Base-by-base conservation (phyloP, 441 rosid species). In the Pelargonium citronellum region DNA sequence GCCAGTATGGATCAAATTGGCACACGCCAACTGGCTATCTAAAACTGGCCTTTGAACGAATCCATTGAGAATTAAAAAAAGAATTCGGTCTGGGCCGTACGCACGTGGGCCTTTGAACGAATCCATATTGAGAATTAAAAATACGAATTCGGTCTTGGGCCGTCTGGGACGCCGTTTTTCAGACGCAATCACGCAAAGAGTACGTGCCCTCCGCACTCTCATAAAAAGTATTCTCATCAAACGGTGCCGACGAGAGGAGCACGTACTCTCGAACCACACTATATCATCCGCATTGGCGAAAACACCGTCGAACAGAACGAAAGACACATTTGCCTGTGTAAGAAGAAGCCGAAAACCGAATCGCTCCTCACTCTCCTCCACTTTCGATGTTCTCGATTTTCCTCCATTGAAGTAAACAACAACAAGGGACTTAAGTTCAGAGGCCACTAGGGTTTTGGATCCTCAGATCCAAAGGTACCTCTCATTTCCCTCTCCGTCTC, bases 361-460 rank as follows among this genome's bases (percentile, higher is more conserved):
- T 55, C 62, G 27, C 61, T 55, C 61, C 22, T 22, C 62, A 34
- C 39, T 34, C 39, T 57, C 27, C 30, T 57, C 62, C 62, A 19
- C 62, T 57, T 57, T 57, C 62, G 62, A 57, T 57, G 62, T 57
- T 57, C 62, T 57, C 62, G 8, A 57, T 57, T 57, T 57, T 57
- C 27, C 62, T 57, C 11, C 62, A 8, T 57, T 57, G 16, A 57
- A 57, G 62, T 57, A 24, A 57, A 57, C 62, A 17, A 57, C 62
- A 17, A 57, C 13, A 17, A 57, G 1, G 62, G 8, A 57, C 62
- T 57, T 19, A 0, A 57, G 12, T 24, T 57, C 62, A 57, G 27
- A 17, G 27, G 20, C 11, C 62, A 57, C 62, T 57, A 57, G 62
- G 62, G 62, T 57, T 57, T 57, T 57, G 62, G 62, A 57, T 57